Base-by-base conservation (phyloP, 2,329 filamentous ascomycete genomes). In the Xylaria arbuscula region DNA sequence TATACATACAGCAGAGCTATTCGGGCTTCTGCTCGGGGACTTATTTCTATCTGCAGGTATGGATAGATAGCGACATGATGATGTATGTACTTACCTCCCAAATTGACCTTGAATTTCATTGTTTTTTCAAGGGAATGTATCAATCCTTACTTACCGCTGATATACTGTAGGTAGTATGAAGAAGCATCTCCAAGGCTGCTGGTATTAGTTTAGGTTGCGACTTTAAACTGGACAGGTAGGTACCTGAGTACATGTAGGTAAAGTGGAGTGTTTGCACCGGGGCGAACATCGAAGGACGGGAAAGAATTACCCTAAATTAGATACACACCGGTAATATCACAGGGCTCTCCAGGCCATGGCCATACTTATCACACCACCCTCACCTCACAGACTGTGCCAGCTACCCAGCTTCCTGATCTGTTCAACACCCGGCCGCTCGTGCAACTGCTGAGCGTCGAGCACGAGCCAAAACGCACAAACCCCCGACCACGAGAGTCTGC, bases 321-420 rank as follows among this genome's bases (percentile, higher is more conserved):
- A 45, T 57, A 45, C 55, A 55, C 50, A 45, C 47, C 22, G 50
- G 60, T 56, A 55, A 54, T 61, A 54, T 67, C 57, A 51, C 57
- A 70, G 56, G 64, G 53, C 61, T 62, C 64, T 61, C 57, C 51
- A 45, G 65, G 69, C 55, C 55, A 53, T 66, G 65, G 66, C 55
- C 67, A 56, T 66, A 53, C 58, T 45, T 40, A 66, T 68, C 68
- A 66, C 62, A 68, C 68, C 66, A 65, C 68, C 62, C 58, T 66
- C 68, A 65, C 61, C 66, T 68, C 38, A 64, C 62, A 36, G 28
- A 32, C 32, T 6, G 55, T n/a, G 51, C 48, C 59, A 55, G 36
- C 48, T 13, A 42, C 22, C 50, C 59, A 70, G 59, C 67, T 71
- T 69, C 69, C 69, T 57, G 34, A 64, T 71, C 69, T 15, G 69